Base-by-base conservation (phyloP, 768 basidiomycete genomes). In the Boletus rubroflammeus region DNA sequence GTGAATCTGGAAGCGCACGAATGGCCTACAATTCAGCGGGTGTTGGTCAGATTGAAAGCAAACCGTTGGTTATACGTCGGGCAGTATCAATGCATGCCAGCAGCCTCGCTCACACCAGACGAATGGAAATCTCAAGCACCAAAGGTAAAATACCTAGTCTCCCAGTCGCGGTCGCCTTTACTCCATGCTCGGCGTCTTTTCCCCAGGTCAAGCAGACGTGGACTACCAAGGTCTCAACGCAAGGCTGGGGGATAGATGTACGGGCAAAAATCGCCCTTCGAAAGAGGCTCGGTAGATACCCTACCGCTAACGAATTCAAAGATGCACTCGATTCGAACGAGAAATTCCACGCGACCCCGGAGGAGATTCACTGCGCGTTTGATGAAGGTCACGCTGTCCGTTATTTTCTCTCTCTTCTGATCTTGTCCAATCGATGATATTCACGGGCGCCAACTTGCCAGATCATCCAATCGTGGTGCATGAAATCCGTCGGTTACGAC, bases 401-500 rank as follows among this genome's bases (percentile, higher is more conserved):
- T 59, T 6, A 1, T 26, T 19, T 19, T 34, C 15, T 36, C 15
- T 29, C 35, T 26, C 15, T 28, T 45, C 15, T 17, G 13, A 6
- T 53, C 42, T 6, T 21, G 2, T 46, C 14, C 17, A 5, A n/a
- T 14, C 0, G n/a, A n/a, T 21, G 28, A 31, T 41, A 6, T 38
- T 61, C 25, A 62, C 10, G 10, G 10, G 21, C 14, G 3, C 36
- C 0, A 10, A 13, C 17, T 42, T 15, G 14, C 5, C 32, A 66
- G 60, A 23, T 58, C 13, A 57, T 64, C 6, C 66, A 34, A 34
- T 26, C 60, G 23, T 60, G 58, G 57, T 47, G 25, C 10, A 61
- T 63, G 55, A 57, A 48, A 53, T 63, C 59, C 11, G 43, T 63
- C 23, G 63, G 57, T 23, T 68, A 58, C 25, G 57, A 68, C 36